Percentiles rank a stretch among this genome's conserved stretches.
phyloP scores from a whole-genome alignment of 106 monocot species.

The Dendrobium catenatum region DNA sequence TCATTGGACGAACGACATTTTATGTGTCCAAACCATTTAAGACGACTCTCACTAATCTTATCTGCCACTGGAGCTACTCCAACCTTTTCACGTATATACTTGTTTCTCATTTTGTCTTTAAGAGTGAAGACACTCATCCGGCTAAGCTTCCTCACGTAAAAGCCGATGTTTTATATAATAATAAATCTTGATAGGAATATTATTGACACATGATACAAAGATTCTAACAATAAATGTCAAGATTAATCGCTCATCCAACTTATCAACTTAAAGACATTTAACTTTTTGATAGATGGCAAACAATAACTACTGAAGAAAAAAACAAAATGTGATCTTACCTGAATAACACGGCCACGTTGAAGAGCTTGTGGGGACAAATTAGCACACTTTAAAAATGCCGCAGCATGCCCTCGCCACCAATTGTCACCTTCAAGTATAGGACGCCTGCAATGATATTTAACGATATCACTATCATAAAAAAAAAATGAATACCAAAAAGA shows the following conservation, averaged over 20 bases:
- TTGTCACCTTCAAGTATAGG: constrained; percentile 96
- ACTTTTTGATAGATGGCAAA: neutral
- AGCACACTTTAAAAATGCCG: constrained; percentile 74
- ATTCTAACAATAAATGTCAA: neutral
- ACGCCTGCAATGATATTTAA: constrained; percentile 33
- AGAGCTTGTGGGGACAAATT: constrained; percentile 71
- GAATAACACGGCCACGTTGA: constrained; percentile 60
- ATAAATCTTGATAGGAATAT: too few species aligned
- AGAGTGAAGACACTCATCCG: too few species aligned
- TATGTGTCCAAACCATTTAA: too few species aligned
- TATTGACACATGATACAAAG: neutral
- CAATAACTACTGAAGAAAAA: neutral
- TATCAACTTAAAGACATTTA: neutral
- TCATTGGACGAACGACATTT: too few species aligned
- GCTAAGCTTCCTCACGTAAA: too few species aligned
- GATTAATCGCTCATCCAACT: neutral
- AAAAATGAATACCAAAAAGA: neutral
- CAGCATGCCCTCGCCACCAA: constrained; percentile 99
- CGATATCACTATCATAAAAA: neutral
- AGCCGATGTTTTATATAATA: too few species aligned
- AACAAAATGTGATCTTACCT: constrained; percentile 33
- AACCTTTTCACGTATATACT: too few species aligned
- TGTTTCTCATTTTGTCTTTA: too few species aligned
- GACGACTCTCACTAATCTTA: too few species aligned
- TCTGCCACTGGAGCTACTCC: too few species aligned